Evolutionary conservation across 2,329 filamentous ascomycete species (phyloP), one percentile per base, ranked within the genome.

Genomic region (Fusarium hostae): DNA sequence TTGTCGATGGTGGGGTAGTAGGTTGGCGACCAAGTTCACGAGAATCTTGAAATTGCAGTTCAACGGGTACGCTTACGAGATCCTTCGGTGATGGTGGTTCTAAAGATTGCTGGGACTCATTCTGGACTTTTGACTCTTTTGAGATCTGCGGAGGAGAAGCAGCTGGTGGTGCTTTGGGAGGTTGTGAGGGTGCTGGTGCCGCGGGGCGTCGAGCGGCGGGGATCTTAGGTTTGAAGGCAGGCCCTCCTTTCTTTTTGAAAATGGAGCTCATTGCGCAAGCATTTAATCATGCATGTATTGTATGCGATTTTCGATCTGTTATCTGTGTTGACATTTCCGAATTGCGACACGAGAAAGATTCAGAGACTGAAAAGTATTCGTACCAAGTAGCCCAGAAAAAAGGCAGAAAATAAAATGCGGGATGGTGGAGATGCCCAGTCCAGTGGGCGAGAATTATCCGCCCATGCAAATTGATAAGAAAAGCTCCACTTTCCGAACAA

Each of bases 191-290:
- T 63, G 78, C 76, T 64, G 83, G 79, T 60, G 83, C 81, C 70
- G 84, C 83, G 68, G 79, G 78, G 62, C 85, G 83, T 77, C 90
- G 88, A 71, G 85, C 84, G 37, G 82, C 79, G 35, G 88, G 88
- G 71, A 88, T 88, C 82, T 92, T 94, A 47, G 91, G 91, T 79
- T 92, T 92, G 83, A 94, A 93, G 82, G 85, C 85, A 63, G 86
- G 82, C 74, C 86, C 85, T 77, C 84, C 86, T 74, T 86, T 84
- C 81, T 93, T 92, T 82, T 92, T 92, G 80, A 91, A 86, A 82
- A 91, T 91, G 66, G 86, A 87, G 82, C 87, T 89, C 85, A 92
- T 91, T 74, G 82, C 85, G 82, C 63, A 45, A 26, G 62, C 61
- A 41, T 32, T 20, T 22, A 30, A 37, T 48, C 37, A 51, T 62